Conservation (phyloP, 352 stramenopile species). For the Phytophthora aleatoria region DNA sequence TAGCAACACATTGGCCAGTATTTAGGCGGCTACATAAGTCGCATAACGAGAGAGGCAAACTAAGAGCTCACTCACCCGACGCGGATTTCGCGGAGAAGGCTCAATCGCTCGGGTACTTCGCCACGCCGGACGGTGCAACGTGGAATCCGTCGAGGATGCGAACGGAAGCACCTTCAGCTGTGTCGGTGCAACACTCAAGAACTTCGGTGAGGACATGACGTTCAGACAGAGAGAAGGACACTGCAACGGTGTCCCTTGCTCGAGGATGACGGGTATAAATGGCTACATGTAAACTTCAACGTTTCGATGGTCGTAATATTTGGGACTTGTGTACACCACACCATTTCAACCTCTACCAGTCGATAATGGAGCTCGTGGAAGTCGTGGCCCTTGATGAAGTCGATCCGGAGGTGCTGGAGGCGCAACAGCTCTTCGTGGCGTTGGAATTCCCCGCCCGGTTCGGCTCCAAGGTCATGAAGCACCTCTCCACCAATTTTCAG, state of each 20-base stretch:
- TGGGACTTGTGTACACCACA: background rate
- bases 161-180: conserved; percentile 44
- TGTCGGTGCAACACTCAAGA: conserved; percentile 3
- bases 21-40: background rate
- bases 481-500: conserved; percentile 53
- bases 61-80: conserved; percentile 36
- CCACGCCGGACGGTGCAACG: conserved; percentile 59
- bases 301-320: conserved; percentile 9
- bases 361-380: conserved; percentile 47
- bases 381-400: conserved; percentile 36
- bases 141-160: conserved; percentile 57
- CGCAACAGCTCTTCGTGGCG: conserved; percentile 71
- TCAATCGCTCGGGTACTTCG: conserved; percentile 43
- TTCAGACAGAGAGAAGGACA: background rate
- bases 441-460: conserved; percentile 68
- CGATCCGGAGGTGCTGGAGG: conserved; percentile 37
- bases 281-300: conserved; percentile 9
- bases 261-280: conserved; percentile 16
- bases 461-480: conserved; percentile 71
- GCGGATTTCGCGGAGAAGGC: conserved; percentile 21
- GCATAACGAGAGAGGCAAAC: no score
- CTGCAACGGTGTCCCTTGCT: background rate
- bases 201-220: conserved; percentile 15
- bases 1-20: conserved; percentile 15
- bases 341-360: conserved; percentile 6